Evolutionary conservation across 2,329 filamentous ascomycete genomes (phyloP), one percentile per base, ranked within the genome.

Genomic region (Claviceps cyperi): DNA sequence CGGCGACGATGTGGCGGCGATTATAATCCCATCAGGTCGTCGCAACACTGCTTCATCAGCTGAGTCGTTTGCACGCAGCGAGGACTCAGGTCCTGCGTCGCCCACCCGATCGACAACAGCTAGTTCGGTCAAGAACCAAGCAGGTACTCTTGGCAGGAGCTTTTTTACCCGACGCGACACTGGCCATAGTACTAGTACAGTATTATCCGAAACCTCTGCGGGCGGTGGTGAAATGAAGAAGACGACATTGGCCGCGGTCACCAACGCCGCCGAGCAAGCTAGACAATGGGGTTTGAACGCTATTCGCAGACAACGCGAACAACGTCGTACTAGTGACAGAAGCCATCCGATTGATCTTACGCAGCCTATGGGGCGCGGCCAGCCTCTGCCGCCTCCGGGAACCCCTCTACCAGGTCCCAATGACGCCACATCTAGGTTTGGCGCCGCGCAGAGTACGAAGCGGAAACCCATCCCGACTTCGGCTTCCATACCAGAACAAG

Each of bases 281-380:
- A 75, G 72, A 44, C 73, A 78, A 53, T 81, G 77, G 77, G 76
- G 77, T 2, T 72, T 75, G 65, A 78, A 74, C 54, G 75, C 77
- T 2, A 65, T 78, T 13, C 74, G 77, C 54, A 66, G 72, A 51
- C 69, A 72, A 51, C 72, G 71, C 43, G 71, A 75, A 43, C 62
- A 60, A 28, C 66, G 64, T 45, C 64, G 61, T 48, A 59, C 61
- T 22, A 59, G 57, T 14, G 65, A 68, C 3, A 59, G 60, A 17
- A 52, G 55, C 22, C 58, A 51, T 22, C 62, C 61, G 8, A 62
- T 78, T 53, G 64, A 79, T 66, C 56, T 76, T 52, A 67, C 64
- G 55, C 78, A 86, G 57, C 88, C 88, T 2, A 88, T 94, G 70
- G 89, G 89, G 1, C 77, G 88, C 39, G 88, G 88, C 0, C 83